Conservation (phyloP, 768 basidiomycete genomes). For the Paxillus rubicundulus region DNA sequence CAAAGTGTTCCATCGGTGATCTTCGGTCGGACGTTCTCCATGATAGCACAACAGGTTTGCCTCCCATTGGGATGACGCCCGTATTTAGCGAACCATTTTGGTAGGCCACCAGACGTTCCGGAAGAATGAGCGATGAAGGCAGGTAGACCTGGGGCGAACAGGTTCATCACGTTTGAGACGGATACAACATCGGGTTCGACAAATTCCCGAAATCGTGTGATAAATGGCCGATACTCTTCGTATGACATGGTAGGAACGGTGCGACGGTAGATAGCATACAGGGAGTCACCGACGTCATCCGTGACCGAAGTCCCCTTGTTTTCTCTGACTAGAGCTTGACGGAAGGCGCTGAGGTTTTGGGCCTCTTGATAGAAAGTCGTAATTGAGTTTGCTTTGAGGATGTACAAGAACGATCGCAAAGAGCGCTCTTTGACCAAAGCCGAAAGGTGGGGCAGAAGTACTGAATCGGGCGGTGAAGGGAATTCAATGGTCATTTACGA, state of each 20-base stretch:
- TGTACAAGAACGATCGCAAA: background rate
- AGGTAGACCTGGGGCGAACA: conserved; percentile 19
- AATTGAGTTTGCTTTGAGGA: background rate
- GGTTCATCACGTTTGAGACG: background rate
- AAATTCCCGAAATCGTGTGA: conserved; percentile 7
- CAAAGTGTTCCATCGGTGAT: background rate
- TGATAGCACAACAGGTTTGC: background rate
- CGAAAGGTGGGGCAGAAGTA: background rate
- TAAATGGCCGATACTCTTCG: conserved; percentile 13
- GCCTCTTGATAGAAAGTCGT: background rate
- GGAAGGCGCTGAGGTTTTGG: background rate
- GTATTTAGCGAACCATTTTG: conserved; percentile 13
- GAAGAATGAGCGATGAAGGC: conserved; percentile 16
- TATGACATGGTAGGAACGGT: conserved; percentile 17
- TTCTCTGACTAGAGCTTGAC: background rate
- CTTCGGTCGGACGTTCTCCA: background rate
- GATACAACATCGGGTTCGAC: conserved; percentile 3
- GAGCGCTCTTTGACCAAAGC: background rate
- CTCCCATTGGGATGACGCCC: background rate
- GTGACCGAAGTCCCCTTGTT: background rate
- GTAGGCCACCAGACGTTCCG: conserved; percentile 15
- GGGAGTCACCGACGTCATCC: background rate
- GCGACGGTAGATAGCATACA: conserved; percentile 6
- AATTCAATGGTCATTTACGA: background rate
- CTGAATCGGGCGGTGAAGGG: background rate